phyloP scores from a whole-genome alignment of 805 yeast genomes.

The Isabelozyma rhagii region DNA sequence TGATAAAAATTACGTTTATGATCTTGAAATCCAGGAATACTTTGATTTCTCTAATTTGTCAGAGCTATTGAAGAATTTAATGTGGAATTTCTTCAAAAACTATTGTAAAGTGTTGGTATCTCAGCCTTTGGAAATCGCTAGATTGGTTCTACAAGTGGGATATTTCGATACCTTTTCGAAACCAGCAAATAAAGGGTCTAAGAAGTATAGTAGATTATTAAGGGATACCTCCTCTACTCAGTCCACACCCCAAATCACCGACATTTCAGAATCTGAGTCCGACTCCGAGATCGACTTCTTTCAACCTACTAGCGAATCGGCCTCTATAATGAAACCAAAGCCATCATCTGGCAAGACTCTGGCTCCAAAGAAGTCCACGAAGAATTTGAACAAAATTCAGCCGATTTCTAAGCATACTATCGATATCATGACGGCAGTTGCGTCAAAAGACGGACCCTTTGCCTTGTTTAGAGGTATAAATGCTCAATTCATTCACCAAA shows the following conservation, averaged over 20 bases:
- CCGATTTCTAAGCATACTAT: conserved; percentile 62
- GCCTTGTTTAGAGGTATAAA: conserved; percentile 74
- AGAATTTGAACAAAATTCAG: conserved; percentile 31
- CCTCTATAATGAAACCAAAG: not conserved
- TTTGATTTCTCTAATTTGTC: conserved; percentile 57
- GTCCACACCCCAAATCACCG: conserved; percentile 1
- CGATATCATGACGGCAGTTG: conserved; percentile 61
- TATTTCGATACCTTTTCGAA: conserved; percentile 21
- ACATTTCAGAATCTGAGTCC: conserved; percentile 14
- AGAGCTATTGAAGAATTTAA: conserved; percentile 54
- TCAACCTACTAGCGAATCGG: conserved; percentile 13
- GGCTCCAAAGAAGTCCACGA: conserved; percentile 2
- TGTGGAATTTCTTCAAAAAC: conserved; percentile 60
- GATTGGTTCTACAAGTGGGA: conserved; percentile 79
- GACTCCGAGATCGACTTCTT: conserved; percentile 34
- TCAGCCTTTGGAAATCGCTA: conserved; percentile 86
- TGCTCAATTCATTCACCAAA: conserved; percentile 74
- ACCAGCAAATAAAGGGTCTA: conserved; percentile 10
- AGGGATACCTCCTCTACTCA: not conserved
- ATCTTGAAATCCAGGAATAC: conserved; percentile 64
- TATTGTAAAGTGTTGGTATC: conserved; percentile 67
- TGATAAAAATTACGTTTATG: conserved; percentile 47
- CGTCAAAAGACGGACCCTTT: conserved; percentile 67
- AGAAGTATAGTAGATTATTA: conserved; percentile 2
- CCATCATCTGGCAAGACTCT: not conserved